phyloP scores from a whole-genome alignment of 176 grass and related monocot genomes.

The Zoysia japonica region DNA sequence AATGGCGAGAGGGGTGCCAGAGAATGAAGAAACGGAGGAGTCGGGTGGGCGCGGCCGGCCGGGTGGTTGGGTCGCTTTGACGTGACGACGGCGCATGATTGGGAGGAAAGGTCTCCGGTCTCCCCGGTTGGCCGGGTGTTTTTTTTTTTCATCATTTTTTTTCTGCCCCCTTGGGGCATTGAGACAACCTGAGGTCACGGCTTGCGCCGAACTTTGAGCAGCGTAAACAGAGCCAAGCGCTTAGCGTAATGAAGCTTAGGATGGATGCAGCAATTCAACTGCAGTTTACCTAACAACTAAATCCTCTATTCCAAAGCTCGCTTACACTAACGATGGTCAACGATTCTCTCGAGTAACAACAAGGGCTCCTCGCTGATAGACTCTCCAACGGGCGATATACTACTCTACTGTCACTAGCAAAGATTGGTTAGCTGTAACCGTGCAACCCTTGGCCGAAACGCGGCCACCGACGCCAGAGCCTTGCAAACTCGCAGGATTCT shows the following conservation, averaged over 20 bases:
- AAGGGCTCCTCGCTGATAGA: neutral
- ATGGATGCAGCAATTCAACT: neutral
- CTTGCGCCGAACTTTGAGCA: neutral
- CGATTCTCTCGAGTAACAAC: neutral
- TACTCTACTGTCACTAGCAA: too few species aligned
- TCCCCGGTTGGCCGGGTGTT: neutral
- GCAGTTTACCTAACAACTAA: neutral
- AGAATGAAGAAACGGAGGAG: neutral
- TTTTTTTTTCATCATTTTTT: neutral
- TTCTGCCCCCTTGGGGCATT: too few species aligned
- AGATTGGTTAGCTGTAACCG: too few species aligned
- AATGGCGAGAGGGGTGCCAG: neutral
- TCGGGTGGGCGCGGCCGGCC: neutral
- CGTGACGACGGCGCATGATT: constrained; percentile 39
- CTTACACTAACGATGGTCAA: neutral
- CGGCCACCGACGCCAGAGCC: too few species aligned
- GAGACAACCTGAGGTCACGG: neutral
- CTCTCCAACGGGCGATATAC: neutral
- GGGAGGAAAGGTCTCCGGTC: constrained; percentile 4
- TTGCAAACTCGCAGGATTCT: too few species aligned
- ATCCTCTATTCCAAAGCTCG: neutral
- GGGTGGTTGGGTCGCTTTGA: constrained; percentile 45
- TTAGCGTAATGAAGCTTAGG: neutral
- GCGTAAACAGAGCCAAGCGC: neutral
- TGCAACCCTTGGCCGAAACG: too few species aligned